These are phyloP conservation scores for Cardamine chenopodiifolia DNA, from an alignment of 345 rosid species.

Conservation along the genomic window DNA sequence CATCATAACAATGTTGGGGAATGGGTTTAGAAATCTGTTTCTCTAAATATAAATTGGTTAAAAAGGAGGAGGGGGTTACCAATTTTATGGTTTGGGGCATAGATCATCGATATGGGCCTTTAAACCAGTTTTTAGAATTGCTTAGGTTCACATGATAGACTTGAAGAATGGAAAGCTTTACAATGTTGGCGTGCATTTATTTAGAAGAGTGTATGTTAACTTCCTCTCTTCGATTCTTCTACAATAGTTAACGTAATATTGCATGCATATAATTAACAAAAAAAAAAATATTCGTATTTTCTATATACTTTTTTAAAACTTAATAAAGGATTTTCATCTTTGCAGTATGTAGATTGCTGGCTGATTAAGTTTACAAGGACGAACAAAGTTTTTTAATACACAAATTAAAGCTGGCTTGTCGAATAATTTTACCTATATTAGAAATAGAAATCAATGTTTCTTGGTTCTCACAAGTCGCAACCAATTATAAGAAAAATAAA, in stretches of 20 bases:
- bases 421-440: neutral
- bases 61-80: neutral
- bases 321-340: neutral
- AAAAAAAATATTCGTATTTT: neutral
- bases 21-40: neutral
- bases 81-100: neutral
- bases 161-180: neutral
- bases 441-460: neutral
- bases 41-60: neutral
- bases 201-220: neutral
- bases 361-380: neutral
- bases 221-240: slow-evolving; percentile 27
- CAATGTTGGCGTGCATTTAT: neutral
- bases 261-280: neutral
- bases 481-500: neutral
- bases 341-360: neutral
- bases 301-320: neutral
- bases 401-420: neutral
- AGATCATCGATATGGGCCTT: neutral
- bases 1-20: neutral
- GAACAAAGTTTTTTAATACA: neutral
- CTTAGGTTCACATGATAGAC: neutral
- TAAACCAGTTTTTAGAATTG: neutral
- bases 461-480: neutral
- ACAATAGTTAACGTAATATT: neutral